These are phyloP conservation scores for Amniculicola lignicola DNA, from an alignment of 495 filamentous ascomycete species.

Conservation along the genomic window DNA sequence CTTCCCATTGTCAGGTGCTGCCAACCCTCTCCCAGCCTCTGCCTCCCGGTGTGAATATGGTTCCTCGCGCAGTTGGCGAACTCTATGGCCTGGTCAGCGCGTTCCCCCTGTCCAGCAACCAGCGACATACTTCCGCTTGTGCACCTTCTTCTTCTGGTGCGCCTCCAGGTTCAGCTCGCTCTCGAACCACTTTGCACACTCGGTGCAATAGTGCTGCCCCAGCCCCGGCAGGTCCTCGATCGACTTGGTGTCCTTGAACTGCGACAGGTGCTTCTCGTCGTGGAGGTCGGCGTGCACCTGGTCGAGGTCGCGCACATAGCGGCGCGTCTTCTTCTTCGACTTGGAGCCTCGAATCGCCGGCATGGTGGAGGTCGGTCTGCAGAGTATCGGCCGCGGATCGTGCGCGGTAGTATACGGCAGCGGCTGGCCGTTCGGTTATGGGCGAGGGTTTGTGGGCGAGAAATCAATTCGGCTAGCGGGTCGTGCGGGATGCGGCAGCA, in stretches of 20 bases:
- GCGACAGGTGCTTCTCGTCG: constrained; percentile 70
- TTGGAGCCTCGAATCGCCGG: constrained; percentile 43
- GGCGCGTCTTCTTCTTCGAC: constrained; percentile 57
- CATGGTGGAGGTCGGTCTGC: constrained; percentile 26
- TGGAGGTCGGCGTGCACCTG: constrained; percentile 78
- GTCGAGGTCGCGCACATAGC: constrained; percentile 68
- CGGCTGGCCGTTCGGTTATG: constrained; percentile 5
- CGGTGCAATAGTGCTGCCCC: constrained; percentile 80
- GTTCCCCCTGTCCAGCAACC: neutral
- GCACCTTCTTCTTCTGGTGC: constrained; percentile 83
- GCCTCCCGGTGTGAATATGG: constrained; percentile 84
- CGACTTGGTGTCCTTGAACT: constrained; percentile 74
- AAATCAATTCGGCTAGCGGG: constrained; percentile 20
- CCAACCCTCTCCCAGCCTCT: constrained; percentile 71
- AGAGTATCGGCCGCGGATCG: constrained; percentile 27
- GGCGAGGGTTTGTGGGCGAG: constrained; percentile 1
- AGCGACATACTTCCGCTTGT: constrained; percentile 73
- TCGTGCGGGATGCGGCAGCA: constrained; percentile 11
- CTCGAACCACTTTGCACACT: constrained; percentile 96
- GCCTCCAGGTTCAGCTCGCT: constrained; percentile 69
- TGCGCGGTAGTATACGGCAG: too few species aligned
- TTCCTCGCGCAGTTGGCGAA: constrained; percentile 71
- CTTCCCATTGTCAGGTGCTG: constrained; percentile 62
- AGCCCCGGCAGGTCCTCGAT: constrained; percentile 82
- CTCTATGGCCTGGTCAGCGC: constrained; percentile 47